phyloP scores from a whole-genome alignment of 345 rosid genomes.

The Murraya paniculata region DNA sequence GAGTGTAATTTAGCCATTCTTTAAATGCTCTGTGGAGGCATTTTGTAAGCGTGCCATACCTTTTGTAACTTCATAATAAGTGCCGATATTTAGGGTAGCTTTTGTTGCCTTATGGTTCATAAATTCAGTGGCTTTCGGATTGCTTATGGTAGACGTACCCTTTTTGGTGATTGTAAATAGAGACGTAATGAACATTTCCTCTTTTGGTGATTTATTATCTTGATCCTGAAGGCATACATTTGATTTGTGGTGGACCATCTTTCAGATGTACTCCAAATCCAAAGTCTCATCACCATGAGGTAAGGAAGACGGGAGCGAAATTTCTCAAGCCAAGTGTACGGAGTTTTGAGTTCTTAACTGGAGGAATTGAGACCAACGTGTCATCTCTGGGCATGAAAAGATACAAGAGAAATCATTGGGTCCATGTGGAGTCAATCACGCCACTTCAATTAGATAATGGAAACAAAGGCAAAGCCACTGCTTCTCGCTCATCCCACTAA shows the following conservation, averaged over 20 bases:
- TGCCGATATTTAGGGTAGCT: constrained; percentile 16
- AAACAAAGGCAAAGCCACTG: constrained; percentile 26
- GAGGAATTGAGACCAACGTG: background rate
- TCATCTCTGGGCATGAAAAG: background rate
- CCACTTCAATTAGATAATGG: background rate
- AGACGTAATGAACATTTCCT: background rate
- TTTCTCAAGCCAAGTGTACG: background rate
- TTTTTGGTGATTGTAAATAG: constrained; percentile 11
- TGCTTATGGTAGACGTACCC: background rate
- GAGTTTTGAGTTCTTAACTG: background rate
- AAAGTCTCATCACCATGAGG: background rate
- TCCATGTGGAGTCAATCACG: constrained; percentile 6
- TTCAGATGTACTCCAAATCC: background rate
- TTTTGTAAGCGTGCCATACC: constrained; percentile 26
- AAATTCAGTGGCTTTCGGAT: constrained; percentile 9
- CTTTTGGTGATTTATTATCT: constrained; percentile 2
- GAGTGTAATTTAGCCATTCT: constrained; percentile 30
- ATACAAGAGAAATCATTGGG: background rate
- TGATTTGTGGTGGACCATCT: background rate
- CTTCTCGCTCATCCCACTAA: constrained; percentile 34
- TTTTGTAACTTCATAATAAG: constrained; percentile 23
- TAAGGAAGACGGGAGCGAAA: background rate
- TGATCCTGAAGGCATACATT: background rate
- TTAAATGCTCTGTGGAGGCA: constrained; percentile 25
- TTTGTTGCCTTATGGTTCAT: constrained; percentile 11